Conservation (phyloP, 148 eudicot species). For the Fagopyrum homotropicum region DNA sequence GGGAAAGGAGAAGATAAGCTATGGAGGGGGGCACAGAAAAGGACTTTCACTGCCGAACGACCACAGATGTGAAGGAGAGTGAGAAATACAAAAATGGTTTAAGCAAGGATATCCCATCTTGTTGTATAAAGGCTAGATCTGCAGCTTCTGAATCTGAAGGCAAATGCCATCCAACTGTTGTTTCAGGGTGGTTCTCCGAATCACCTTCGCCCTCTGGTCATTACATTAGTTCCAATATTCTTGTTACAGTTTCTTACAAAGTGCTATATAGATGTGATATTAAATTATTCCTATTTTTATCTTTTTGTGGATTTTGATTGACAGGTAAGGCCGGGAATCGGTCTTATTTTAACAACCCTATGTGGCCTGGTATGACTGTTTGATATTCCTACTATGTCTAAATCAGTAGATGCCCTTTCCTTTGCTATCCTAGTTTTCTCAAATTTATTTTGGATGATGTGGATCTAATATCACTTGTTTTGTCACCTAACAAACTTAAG, state of each 20-base stretch:
- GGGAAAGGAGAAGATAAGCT: constrained; percentile 49
- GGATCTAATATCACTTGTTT: not conserved
- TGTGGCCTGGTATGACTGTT: constrained; percentile 88
- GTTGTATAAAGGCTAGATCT: constrained; percentile 75
- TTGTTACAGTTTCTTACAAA: not conserved
- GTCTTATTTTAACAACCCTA: constrained; percentile 86
- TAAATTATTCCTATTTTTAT: not conserved
- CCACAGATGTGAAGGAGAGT: constrained; percentile 73
- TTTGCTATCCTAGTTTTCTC: no score
- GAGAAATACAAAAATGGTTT: constrained; percentile 22
- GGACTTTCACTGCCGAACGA: constrained; percentile 67
- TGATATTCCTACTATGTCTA: not conserved
- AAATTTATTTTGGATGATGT: not conserved
- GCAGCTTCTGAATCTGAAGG: constrained; percentile 59
- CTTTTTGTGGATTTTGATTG: constrained; percentile 6
- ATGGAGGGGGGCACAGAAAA: constrained; percentile 69
- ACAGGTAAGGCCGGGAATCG: constrained; percentile 43
- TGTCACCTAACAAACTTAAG: not conserved
- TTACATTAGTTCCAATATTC: constrained; percentile 14
- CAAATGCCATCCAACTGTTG: constrained; percentile 81
- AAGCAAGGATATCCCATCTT: constrained; percentile 54
- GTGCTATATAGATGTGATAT: not conserved
- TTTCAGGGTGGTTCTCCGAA: constrained; percentile 98
- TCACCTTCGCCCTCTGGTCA: constrained; percentile 46
- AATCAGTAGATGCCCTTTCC: not conserved